Conservation (phyloP, 2,329 filamentous ascomycete genomes). For the Decorospora gaudefroyi region DNA sequence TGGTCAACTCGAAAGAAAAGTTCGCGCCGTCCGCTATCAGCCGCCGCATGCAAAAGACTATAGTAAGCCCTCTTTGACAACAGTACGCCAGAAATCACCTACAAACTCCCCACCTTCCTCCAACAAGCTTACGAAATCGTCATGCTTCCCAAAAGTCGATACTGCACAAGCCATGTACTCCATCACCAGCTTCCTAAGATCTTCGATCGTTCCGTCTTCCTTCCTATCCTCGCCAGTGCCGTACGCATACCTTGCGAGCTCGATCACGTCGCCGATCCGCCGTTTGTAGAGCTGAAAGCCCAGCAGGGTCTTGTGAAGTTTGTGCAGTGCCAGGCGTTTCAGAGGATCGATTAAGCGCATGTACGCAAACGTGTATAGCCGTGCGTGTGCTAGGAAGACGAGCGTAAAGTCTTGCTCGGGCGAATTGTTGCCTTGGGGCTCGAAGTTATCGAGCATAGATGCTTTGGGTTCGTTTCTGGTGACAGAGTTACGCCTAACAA, state of each 20-base stretch:
- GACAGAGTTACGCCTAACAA: constrained; percentile 7
- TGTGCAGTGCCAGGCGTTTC: constrained; percentile 29
- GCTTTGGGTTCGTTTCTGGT: neutral
- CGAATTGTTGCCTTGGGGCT: constrained; percentile 7
- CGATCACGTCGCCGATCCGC: constrained; percentile 30
- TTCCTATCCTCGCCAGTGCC: constrained; percentile 18
- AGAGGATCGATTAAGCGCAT: constrained; percentile 31
- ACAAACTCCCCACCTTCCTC: constrained; percentile 37
- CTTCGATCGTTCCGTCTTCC: constrained; percentile 21
- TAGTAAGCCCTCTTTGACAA: neutral
- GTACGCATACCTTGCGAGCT: constrained; percentile 34
- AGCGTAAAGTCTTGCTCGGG: constrained; percentile 24
- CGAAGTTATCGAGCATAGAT: neutral
- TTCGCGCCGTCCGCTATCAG: no score
- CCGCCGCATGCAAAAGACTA: neutral
- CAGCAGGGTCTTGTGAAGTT: constrained; percentile 35
- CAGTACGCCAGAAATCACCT: constrained; percentile 20
- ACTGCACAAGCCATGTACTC: constrained; percentile 32
- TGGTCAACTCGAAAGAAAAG: no score
- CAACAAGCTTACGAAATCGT: constrained; percentile 25
- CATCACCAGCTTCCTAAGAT: constrained; percentile 27
- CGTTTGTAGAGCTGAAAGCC: constrained; percentile 28
- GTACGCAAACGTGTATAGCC: constrained; percentile 36
- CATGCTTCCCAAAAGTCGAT: constrained; percentile 20
- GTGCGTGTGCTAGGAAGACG: constrained; percentile 37